Percentiles rank a stretch among this genome's conserved stretches.
Evolutionary conservation across 78 protist species (phyloP).

Genomic region (Pigoraptor vietnamica): DNA sequence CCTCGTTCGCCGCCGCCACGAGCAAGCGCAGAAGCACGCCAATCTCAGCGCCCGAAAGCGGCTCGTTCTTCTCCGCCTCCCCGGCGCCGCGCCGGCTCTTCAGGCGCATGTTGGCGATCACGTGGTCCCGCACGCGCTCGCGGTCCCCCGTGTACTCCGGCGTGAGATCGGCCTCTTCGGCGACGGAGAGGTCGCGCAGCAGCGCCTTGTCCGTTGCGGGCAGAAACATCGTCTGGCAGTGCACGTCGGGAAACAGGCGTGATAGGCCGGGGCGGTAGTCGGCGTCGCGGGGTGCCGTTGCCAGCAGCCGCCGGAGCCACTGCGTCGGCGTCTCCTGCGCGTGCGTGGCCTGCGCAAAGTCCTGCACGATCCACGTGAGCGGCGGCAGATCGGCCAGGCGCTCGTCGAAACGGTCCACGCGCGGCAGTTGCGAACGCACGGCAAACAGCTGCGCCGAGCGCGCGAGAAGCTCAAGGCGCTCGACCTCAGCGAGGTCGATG

Average conservation of each 20-base stretch:
- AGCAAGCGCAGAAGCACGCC: neutral
- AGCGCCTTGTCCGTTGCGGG: neutral
- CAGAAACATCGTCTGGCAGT: neutral
- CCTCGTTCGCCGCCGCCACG: neutral
- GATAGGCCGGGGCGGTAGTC: neutral
- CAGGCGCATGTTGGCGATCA: neutral
- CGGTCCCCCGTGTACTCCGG: neutral
- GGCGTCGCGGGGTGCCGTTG: neutral
- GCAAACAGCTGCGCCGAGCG: slow-evolving; percentile 7
- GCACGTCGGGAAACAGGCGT: neutral
- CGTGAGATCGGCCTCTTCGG: neutral
- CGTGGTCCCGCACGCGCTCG: neutral
- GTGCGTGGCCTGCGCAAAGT: neutral
- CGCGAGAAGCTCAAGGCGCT: slow-evolving; percentile 14
- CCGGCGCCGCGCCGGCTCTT: neutral
- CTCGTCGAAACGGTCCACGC: neutral
- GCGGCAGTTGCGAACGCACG: neutral
- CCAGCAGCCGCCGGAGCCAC: neutral
- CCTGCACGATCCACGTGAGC: slow-evolving; percentile 21
- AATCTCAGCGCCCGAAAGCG: neutral
- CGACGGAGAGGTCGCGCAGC: slow-evolving; percentile 1
- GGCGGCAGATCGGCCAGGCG: neutral
- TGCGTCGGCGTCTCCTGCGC: neutral
- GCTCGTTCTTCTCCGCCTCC: neutral
- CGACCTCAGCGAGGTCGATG: slow-evolving; percentile 13